phyloP scores from a whole-genome alignment of 176 grass and related monocot species.

The Oryza meyeriana region DNA sequence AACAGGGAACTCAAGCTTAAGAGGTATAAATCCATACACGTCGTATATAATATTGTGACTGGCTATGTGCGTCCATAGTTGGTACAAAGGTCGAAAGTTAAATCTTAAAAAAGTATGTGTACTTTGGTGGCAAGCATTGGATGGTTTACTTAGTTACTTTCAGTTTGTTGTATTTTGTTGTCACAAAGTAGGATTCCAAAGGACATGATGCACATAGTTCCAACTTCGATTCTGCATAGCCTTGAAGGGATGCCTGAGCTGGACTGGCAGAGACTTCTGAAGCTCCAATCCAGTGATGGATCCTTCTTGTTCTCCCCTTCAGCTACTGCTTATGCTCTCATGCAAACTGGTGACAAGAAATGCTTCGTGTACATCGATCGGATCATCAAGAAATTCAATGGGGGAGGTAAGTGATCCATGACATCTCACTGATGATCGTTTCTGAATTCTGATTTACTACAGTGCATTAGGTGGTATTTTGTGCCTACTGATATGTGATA shows the following conservation, averaged over 20 bases:
- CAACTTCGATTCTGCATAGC: constrained; percentile 81
- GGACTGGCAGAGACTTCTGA: constrained; percentile 71
- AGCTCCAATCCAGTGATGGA: constrained; percentile 64
- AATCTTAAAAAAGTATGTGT: neutral
- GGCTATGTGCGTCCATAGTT: neutral
- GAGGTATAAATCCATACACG: constrained; percentile 34
- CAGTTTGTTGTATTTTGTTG: neutral
- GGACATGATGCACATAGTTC: constrained; percentile 75
- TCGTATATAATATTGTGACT: too few relatives aligned
- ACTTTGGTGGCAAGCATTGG: neutral
- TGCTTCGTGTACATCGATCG: constrained; percentile 65
- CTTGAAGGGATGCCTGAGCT: constrained; percentile 79
- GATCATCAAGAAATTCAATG: constrained; percentile 56
- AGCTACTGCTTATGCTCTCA: constrained; percentile 71
- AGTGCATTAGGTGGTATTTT: neutral
- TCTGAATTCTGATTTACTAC: neutral
- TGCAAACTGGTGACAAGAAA: constrained; percentile 69
- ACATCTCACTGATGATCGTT: neutral
- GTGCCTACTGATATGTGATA: neutral
- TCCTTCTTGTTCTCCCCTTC: constrained; percentile 86
- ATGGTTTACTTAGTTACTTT: neutral
- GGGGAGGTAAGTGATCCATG: constrained; percentile 54
- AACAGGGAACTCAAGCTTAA: constrained; percentile 70
- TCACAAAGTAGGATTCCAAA: constrained; percentile 59
- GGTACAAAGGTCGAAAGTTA: neutral